Evolutionary conservation across 176 grass and related monocot species (phyloP).

Genomic region (Leersia perrieri): DNA sequence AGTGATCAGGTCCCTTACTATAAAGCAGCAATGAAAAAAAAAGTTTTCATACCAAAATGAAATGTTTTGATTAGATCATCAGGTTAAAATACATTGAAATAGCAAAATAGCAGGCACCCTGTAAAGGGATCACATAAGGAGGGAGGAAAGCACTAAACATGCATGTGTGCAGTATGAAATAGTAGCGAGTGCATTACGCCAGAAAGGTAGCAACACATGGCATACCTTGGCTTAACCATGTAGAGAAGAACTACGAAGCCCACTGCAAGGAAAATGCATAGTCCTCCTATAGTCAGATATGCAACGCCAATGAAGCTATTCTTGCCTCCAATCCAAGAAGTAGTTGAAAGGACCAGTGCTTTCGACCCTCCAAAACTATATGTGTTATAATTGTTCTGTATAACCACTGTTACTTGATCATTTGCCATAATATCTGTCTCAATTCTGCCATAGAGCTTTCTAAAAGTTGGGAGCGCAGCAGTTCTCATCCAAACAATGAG

Average conservation of each 20-base stretch:
- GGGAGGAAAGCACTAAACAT: constrained; percentile 3
- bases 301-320: constrained; percentile 85
- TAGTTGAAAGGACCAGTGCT: constrained; percentile 78
- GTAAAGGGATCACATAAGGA: background rate
- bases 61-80: background rate
- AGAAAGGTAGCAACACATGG: background rate
- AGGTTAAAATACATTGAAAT: background rate
- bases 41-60: constrained; percentile 8
- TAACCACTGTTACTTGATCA: constrained; percentile 66
- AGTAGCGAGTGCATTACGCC: background rate
- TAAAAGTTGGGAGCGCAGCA: constrained; percentile 80
- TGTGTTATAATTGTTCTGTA: constrained; percentile 97
- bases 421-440: constrained; percentile 69
- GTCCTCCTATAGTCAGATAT: constrained; percentile 63
- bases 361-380: constrained; percentile 89
- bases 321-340: constrained; percentile 90
- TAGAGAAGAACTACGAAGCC: constrained; percentile 70
- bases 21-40: background rate
- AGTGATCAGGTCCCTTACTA: constrained; percentile 10
- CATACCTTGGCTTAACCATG: constrained; percentile 83
- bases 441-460: constrained; percentile 93
- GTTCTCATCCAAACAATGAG: constrained; percentile 99
- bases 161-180: background rate
- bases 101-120: background rate
- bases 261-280: constrained; percentile 71